A percentile compares a stretch with the other conserved stretches of the same genome.
Evolutionary conservation across 345 rosid genomes (phyloP).

Genomic region (Gossypium arboreum): DNA sequence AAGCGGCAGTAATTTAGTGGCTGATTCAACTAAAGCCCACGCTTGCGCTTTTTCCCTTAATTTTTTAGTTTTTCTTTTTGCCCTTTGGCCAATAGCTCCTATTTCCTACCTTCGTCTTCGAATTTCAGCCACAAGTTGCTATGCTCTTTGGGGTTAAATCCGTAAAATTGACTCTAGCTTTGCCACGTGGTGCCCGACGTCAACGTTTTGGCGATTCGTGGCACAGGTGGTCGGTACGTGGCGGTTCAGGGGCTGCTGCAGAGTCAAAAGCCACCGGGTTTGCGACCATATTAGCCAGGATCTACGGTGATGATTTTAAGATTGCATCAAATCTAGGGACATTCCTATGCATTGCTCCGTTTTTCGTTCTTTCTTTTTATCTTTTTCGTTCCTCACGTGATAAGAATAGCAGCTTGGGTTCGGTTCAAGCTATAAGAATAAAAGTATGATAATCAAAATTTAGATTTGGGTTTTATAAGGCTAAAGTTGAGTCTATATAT

Average conservation of each 20-base stretch:
- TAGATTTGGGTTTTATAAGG: no score
- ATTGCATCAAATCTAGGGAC: background rate
- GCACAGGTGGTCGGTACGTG: slow-evolving; percentile 24
- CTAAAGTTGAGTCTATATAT: no score
- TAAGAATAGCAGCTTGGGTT: no score
- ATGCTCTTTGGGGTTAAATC: slow-evolving; percentile 24
- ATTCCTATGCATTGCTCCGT: background rate
- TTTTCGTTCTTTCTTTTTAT: background rate
- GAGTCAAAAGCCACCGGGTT: background rate
- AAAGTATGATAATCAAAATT: no score
- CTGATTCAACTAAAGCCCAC: slow-evolving; percentile 16
- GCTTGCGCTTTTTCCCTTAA: slow-evolving; percentile 42
- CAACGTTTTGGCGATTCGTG: slow-evolving; percentile 16
- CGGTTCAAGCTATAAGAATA: no score
- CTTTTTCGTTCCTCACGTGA: no score
- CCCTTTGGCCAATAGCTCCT: background rate
- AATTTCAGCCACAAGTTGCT: slow-evolving; percentile 46
- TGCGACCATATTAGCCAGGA: background rate
- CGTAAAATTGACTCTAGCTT: slow-evolving; percentile 42
- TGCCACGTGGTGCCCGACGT: slow-evolving; percentile 25
- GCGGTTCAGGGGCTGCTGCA: slow-evolving; percentile 8
- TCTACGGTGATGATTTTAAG: background rate
- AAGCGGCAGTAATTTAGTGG: slow-evolving; percentile 49
- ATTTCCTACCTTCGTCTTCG: slow-evolving; percentile 5
- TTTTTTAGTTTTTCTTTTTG: slow-evolving; percentile 24